Conservation (phyloP, 257 asterid species). For the Mitragyna speciosa region DNA sequence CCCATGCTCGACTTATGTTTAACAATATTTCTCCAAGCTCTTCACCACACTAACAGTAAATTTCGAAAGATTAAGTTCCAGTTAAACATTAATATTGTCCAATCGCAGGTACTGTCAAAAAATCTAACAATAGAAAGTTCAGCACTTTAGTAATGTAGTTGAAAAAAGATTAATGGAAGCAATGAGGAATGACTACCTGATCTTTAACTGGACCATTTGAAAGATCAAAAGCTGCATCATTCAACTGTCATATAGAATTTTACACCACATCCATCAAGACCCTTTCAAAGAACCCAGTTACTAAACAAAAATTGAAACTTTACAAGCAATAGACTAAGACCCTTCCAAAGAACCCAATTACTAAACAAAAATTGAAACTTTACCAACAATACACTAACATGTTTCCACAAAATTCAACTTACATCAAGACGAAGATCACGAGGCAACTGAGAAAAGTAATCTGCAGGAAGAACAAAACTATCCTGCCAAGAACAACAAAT, state of each 20-base stretch:
- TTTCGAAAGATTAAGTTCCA: constrained; percentile 12
- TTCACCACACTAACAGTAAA: constrained; percentile 70
- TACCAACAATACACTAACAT: not conserved
- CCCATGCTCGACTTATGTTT: constrained; percentile 87
- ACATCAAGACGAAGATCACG: constrained; percentile 94
- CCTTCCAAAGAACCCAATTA: not conserved
- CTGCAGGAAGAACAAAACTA: constrained; percentile 70
- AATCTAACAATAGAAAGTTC: too few species aligned
- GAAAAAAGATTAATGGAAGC: not conserved
- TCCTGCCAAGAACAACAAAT: constrained; percentile 45
- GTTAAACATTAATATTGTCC: not conserved
- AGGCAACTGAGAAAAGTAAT: constrained; percentile 73
- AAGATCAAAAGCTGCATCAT: constrained; percentile 98
- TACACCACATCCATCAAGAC: not conserved
- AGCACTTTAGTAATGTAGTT: not conserved
- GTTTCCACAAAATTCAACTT: constrained; percentile 28
- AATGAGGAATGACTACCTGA: constrained; percentile 52
- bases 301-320: not conserved
- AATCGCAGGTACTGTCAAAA: not conserved
- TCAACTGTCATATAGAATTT: constrained; percentile 55
- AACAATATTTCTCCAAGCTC: constrained; percentile 69
- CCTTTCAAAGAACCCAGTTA: not conserved
- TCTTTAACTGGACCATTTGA: constrained; percentile 79
- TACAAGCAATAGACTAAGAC: not conserved
- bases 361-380: not conserved